These are phyloP conservation scores for Thraustochytrium striatum DNA, from an alignment of 352 stramenopile species.

Conservation along the genomic window DNA sequence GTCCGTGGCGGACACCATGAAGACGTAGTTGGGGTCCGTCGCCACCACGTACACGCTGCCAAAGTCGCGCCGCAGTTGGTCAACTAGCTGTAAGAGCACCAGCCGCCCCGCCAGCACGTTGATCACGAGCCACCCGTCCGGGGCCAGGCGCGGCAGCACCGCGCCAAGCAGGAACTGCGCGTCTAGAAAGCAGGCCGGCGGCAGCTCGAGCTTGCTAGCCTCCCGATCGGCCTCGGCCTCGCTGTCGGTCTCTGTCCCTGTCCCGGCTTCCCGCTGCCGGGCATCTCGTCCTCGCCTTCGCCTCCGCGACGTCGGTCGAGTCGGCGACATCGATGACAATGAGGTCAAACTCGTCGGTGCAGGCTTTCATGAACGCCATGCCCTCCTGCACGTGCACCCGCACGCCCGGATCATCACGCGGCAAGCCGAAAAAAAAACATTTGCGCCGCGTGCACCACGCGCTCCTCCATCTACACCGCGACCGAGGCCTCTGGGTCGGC, in stretches of 20 bases:
- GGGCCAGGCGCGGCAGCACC: not conserved
- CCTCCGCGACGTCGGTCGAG: not conserved
- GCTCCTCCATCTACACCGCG: conserved; percentile 1
- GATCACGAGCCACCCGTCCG: conserved; percentile 17
- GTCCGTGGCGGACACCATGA: not conserved
- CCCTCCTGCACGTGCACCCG: not conserved
- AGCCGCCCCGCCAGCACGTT: not conserved
- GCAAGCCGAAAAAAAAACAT: conserved; percentile 6
- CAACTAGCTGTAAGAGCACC: not conserved
- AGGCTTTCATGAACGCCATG: not conserved
- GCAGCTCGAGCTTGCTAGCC: conserved; percentile 17
- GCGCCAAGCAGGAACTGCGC: not conserved
- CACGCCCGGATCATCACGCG: not conserved
- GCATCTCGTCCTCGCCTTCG: no score
- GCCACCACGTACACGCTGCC: conserved; percentile 4
- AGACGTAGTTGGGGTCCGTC: conserved; percentile 41
- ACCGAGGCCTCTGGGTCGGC: not conserved
- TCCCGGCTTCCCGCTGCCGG: no score
- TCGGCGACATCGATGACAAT: conserved; percentile 27
- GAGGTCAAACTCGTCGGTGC: not conserved
- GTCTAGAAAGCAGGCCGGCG: not conserved
- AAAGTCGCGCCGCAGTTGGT: not conserved
- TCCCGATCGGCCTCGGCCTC: no score
- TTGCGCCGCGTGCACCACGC: not conserved
- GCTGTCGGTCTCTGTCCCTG: no score